Base-by-base conservation (phyloP, 805 yeast species). In the Candida sakaeoensis region DNA sequence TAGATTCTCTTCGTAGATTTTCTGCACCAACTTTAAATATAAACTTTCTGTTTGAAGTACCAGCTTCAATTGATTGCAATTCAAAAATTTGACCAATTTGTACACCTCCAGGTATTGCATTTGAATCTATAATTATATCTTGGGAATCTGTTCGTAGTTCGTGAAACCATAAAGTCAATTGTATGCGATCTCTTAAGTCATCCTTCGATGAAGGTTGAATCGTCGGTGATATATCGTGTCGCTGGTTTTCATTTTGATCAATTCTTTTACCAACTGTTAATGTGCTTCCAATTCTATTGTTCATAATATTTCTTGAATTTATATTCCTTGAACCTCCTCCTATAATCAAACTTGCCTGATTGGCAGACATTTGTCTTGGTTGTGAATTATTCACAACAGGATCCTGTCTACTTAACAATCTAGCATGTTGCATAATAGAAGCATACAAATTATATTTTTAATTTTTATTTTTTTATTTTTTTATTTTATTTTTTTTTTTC, bases 11-110 rank as follows among this genome's bases (percentile, higher is more conserved):
- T 27, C 48, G 35, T 13, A 53, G 25, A 39, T 53, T 53, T 16
- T 37, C 36, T 18, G 44, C 44, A 26, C 43, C 49, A 2, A 53
- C 50, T 7, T 41, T 33, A 32, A 53, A 51, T 12, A 48, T 32
- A 14, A 53, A 39, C 21, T 50, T 52, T 13, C 38, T 44, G 12
- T 44, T 52, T 15, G 41, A 27, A 33, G 36, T 10, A 16, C 41
- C 41, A 21, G 29, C 41, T 37, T 61, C 66, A 21, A 74, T 67
- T 22, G 80, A 71, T 46, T 68, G 74, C 32, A 85, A 51, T 56
- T 87, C 95, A 16, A 87, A 90, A 6, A 86, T 60, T 52, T 84
- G 86, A 13, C 95, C 96, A n/a, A 72, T 79, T 39, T 67, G 65
- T 1, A 85, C 75, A 0, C 82, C 85, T 1, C 82, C 84, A 0